phyloP scores from a whole-genome alignment of 169 alveolate genomes.

The Fabrea salina region DNA sequence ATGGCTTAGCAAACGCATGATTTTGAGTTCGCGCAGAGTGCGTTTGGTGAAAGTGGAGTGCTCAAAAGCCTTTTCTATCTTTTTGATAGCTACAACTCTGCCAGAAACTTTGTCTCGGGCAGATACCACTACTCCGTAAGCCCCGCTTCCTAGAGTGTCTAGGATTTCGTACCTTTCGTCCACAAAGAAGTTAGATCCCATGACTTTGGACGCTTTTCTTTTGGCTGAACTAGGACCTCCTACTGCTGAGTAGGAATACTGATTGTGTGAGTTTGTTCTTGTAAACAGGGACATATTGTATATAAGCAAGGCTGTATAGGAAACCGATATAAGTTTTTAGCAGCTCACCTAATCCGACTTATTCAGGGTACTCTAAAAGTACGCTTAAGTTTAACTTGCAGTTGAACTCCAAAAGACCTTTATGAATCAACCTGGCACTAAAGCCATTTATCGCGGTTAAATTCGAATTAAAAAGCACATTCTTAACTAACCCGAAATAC shows the following conservation, averaged over 20 bases:
- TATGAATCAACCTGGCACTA: too few relatives aligned
- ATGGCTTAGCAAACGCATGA: slow-evolving; percentile 66
- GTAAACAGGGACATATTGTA: too few relatives aligned
- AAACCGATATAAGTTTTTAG: too few relatives aligned
- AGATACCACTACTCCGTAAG: slow-evolving; percentile 79
- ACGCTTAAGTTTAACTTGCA: too few relatives aligned
- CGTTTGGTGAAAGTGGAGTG: slow-evolving; percentile 76
- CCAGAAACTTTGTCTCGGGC: slow-evolving; percentile 66
- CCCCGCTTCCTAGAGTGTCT: slow-evolving; percentile 56
- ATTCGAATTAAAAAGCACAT: too few relatives aligned
- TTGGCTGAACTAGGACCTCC: slow-evolving; percentile 4
- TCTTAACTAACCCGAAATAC: too few relatives aligned
- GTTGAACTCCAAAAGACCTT: too few relatives aligned
- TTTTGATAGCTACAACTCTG: slow-evolving; percentile 75
- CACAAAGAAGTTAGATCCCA: not conserved
- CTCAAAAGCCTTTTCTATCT: slow-evolving; percentile 80
- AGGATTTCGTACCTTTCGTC: slow-evolving; percentile 23
- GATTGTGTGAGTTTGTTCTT: not conserved
- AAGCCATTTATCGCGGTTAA: too few relatives aligned
- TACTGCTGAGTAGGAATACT: not conserved
- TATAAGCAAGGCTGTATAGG: too few relatives aligned
- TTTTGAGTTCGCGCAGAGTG: slow-evolving; percentile 73
- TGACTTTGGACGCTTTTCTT: not conserved
- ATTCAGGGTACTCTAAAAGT: too few relatives aligned
- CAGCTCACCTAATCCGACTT: too few relatives aligned